A percentile compares a stretch with the other conserved stretches of the same genome.
These are phyloP conservation scores for Closterium sp. DNA, from an alignment of 139 green algal species.

Conservation along the genomic window DNA sequence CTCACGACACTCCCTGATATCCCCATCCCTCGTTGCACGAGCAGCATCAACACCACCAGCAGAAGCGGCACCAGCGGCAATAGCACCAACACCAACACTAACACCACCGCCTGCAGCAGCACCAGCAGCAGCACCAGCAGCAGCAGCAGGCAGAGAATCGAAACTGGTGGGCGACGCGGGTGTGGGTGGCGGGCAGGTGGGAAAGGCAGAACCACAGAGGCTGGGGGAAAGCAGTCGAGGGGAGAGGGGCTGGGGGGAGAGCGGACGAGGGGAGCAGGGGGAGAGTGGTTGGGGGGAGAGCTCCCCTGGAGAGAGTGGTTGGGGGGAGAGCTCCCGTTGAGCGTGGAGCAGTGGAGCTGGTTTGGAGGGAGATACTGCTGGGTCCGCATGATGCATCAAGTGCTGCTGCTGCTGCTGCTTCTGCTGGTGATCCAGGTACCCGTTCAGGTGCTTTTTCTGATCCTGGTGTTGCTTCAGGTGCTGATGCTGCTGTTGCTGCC, in stretches of 20 bases:
- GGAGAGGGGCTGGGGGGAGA: background rate
- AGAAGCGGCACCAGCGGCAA: background rate
- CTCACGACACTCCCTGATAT: background rate
- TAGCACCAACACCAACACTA: too few relatives aligned
- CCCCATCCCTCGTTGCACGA: background rate
- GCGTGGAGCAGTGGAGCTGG: background rate
- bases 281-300: background rate
- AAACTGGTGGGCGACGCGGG: background rate
- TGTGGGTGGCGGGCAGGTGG: background rate
- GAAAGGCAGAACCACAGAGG: background rate
- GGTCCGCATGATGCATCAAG: background rate
- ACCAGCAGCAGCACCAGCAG: too few relatives aligned
- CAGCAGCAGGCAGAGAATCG: background rate
- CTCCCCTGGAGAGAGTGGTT: background rate
- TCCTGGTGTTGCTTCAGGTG: background rate
- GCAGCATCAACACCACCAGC: background rate
- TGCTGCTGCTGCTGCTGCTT: background rate
- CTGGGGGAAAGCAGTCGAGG: background rate
- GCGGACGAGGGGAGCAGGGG: background rate
- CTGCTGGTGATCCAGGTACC: background rate
- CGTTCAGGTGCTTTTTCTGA: background rate
- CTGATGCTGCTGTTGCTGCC: background rate
- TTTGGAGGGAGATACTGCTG: background rate
- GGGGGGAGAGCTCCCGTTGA: background rate
- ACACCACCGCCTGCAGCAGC: background rate